Percentiles rank a stretch among this genome's conserved stretches.
These are phyloP conservation scores for Claviceps spartinae DNA, from an alignment of 2,329 filamentous ascomycete genomes.

Conservation along the genomic window DNA sequence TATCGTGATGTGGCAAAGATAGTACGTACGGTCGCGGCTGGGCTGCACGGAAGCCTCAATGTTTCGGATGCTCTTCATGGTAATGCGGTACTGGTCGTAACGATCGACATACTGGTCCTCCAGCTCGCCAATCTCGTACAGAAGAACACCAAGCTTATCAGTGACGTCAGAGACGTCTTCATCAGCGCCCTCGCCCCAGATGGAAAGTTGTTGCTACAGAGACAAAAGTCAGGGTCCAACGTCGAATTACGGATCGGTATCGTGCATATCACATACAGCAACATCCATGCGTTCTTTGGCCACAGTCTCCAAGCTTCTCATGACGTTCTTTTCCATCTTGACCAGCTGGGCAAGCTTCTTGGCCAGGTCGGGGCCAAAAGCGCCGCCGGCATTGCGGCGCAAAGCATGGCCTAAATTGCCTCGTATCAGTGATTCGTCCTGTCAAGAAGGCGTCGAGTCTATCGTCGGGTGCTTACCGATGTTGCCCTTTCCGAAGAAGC, in stretches of 20 bases:
- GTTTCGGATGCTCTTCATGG: slow-evolving; percentile 98
- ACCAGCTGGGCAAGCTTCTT: slow-evolving; percentile 97
- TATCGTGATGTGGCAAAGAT: too few relatives aligned
- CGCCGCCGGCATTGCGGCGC: slow-evolving; percentile 60
- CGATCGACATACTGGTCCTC: slow-evolving; percentile 98
- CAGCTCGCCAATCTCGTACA: slow-evolving; percentile 96
- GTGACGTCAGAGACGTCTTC: slow-evolving; percentile 98
- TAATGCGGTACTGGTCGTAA: slow-evolving; percentile 98
- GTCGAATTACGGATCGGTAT: too few relatives aligned
- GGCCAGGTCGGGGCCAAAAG: slow-evolving; percentile 73
- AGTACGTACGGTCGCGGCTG: slow-evolving; percentile 74
- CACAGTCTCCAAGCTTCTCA: slow-evolving; percentile 94
- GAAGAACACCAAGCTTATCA: slow-evolving; percentile 92
- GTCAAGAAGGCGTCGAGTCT: background rate
- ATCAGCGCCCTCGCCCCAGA: slow-evolving; percentile 92
- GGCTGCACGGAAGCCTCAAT: slow-evolving; percentile 98
- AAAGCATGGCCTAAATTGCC: slow-evolving; percentile 44
- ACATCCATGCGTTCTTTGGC: slow-evolving; percentile 97
- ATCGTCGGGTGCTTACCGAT: slow-evolving; percentile 52
- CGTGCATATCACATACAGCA: slow-evolving; percentile 41
- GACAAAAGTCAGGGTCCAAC: background rate
- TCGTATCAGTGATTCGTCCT: background rate
- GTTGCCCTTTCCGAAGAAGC: slow-evolving; percentile 75
- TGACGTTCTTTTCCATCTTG: slow-evolving; percentile 99
- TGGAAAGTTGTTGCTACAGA: slow-evolving; percentile 84